These are phyloP conservation scores for Silene noctiflora DNA, from an alignment of 179 eudicot species.

Conservation along the genomic window DNA sequence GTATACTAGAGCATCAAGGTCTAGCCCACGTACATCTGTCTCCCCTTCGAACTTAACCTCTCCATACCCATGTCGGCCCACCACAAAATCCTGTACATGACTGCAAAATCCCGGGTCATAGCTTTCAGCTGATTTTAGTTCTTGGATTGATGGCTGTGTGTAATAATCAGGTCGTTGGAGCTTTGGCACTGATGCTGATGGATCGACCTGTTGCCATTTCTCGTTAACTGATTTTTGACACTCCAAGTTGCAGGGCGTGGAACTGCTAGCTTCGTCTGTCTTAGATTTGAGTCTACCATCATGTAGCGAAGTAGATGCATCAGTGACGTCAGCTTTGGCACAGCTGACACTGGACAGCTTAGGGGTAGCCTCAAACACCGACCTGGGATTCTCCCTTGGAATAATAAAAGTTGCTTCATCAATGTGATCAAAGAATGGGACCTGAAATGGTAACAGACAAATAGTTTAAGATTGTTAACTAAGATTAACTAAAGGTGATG, in stretches of 20 bases:
- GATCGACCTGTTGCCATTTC: neutral
- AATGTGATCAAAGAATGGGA: slow-evolving; percentile 37
- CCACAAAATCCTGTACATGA: slow-evolving; percentile 62
- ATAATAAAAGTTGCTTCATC: slow-evolving; percentile 24
- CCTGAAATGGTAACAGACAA: slow-evolving; percentile 30
- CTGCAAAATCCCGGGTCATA: slow-evolving; percentile 55
- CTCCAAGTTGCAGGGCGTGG: slow-evolving; percentile 1
- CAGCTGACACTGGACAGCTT: slow-evolving; percentile 22
- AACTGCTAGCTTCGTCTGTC: slow-evolving; percentile 18
- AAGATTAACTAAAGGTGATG: neutral
- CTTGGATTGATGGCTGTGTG: slow-evolving; percentile 53
- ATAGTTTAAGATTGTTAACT: neutral
- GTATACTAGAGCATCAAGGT: slow-evolving; percentile 52
- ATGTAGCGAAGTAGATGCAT: slow-evolving; percentile 15
- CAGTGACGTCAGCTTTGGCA: slow-evolving; percentile 17
- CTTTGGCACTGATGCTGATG: slow-evolving; percentile 42
- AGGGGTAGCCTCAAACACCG: slow-evolving; percentile 28
- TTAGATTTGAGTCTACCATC: slow-evolving; percentile 23
- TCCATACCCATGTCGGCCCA: slow-evolving; percentile 68
- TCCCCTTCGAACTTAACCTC: slow-evolving; percentile 64
- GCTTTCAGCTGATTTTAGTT: slow-evolving; percentile 47
- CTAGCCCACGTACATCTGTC: slow-evolving; percentile 55
- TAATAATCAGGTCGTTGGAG: slow-evolving; percentile 59
- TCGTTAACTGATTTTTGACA: neutral
- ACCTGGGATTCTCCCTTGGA: slow-evolving; percentile 51